These are phyloP conservation scores for Corymbia maculata DNA, from an alignment of 345 rosid genomes.

Conservation along the genomic window DNA sequence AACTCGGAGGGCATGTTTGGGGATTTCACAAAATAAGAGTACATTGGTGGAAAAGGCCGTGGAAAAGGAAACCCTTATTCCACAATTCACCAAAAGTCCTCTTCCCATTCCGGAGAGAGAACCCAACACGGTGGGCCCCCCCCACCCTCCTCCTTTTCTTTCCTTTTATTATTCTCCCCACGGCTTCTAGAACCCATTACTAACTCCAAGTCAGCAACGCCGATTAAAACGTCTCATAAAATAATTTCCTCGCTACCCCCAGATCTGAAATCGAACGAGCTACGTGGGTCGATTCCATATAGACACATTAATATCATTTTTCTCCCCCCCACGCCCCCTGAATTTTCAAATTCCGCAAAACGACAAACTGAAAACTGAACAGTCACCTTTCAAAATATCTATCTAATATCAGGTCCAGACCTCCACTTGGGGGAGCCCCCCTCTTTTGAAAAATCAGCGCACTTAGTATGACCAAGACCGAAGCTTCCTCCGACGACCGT, in stretches of 20 bases:
- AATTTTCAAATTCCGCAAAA: neutral
- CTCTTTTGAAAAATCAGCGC: neutral
- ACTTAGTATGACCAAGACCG: neutral
- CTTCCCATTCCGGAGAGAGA: neutral
- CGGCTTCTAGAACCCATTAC: neutral
- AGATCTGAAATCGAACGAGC: neutral
- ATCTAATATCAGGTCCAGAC: neutral
- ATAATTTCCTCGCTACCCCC: neutral
- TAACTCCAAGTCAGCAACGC: neutral
- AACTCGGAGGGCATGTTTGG: neutral
- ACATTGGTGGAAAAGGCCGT: neutral
- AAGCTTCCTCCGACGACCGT: neutral
- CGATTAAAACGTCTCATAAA: neutral
- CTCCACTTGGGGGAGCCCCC: neutral
- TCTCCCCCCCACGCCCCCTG: rapidly evolving
- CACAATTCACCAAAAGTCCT: neutral
- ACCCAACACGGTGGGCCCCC: neutral
- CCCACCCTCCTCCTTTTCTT: neutral
- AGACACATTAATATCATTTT: neutral
- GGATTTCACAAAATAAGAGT: neutral
- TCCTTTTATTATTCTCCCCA: neutral
- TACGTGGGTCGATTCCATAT: neutral
- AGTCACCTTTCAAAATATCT: neutral
- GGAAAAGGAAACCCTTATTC: neutral
- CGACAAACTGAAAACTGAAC: neutral